Base-by-base conservation (phyloP, 139 green algal species). In the Chlamydomonas urium region DNA sequence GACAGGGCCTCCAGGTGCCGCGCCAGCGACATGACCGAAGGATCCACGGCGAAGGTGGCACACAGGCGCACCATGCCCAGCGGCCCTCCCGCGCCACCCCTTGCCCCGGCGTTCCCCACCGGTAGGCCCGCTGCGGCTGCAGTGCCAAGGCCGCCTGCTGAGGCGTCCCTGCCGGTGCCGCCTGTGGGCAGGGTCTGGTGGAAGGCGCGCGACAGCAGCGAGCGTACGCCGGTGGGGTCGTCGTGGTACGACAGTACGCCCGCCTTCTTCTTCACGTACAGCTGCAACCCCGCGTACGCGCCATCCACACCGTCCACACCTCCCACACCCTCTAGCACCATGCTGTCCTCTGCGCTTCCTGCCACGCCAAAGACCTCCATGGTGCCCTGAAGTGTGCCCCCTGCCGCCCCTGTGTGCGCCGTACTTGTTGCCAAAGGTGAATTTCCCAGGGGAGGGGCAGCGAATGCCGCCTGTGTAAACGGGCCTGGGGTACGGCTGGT, bases 211-310 rank as follows among this genome's bases (percentile, higher is more conserved):
- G 81, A 88, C 31, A 93, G 82, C 57, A 92, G 61, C 8, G 84
- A 90, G 34, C 85, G 81, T 24, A 91, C 82, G 45, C 87, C 90
- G 28, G 78, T 79, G 5, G 85, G 85, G 53, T 94, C 89, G 38
- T 90, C 83, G 0, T 69, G 75, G 42, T 93, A 92, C 0, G 85
- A 80, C 66, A 93, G 73, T 1, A 73, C 80, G 0, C 84, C 83
- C 2, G 81, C 76, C 60, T 86, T 86, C 35, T 90, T 90, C 83
- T 93, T 92, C 37, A 96, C 90, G 58, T 84, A 90, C 28, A 96
- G 70, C 50, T 74, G 66, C 45, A 72, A 45, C 58, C 67, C 57
- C 38, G 36, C 23, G 56, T 74, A 75, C 19, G 45, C 45, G n/a
- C 45, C 47, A 10, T 62, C 66, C 28, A 45, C n/a, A n/a, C n/a